These are phyloP conservation scores for Parasarocladium wereldwijsianum DNA, from an alignment of 2,329 filamentous ascomycete species.

Conservation along the genomic window DNA sequence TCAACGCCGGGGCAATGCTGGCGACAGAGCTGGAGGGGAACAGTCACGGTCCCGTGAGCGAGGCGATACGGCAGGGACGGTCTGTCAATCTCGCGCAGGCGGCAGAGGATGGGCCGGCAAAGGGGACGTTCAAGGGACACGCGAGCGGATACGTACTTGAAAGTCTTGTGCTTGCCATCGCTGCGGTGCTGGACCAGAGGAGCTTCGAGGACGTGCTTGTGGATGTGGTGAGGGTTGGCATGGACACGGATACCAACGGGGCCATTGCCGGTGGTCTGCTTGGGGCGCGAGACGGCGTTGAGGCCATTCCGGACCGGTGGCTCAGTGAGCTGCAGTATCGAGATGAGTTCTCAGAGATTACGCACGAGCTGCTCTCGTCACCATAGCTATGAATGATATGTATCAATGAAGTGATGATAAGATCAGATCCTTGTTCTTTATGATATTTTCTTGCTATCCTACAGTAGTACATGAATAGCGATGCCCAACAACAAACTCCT, in stretches of 20 bases:
- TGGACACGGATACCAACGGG: conserved; percentile 30
- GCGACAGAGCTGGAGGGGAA: too few species aligned
- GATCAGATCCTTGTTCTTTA: too few species aligned
- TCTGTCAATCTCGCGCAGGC: conserved; percentile 11
- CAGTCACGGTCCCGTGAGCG: too few species aligned
- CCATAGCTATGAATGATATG: too few species aligned
- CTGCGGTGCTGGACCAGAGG: conserved; percentile 24
- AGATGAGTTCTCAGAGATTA: conserved; percentile 17
- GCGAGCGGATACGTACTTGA: conserved; percentile 27
- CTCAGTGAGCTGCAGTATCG: conserved; percentile 22
- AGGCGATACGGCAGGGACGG: conserved; percentile 16
- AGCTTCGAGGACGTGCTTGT: conserved; percentile 27
- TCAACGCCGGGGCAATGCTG: too few species aligned
- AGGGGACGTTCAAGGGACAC: conserved; percentile 13
- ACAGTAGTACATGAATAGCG: too few species aligned
- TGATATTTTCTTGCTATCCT: too few species aligned
- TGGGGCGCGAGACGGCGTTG: conserved; percentile 27
- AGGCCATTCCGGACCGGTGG: conserved; percentile 26
- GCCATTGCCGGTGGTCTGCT: conserved; percentile 30
- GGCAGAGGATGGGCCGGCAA: conserved; percentile 12
- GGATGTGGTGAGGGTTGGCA: conserved; percentile 28
- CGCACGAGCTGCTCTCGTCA: conserved; percentile 3
- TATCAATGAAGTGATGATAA: too few species aligned
- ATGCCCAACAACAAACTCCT: too few species aligned
- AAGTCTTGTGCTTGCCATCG: conserved; percentile 23